These are phyloP conservation scores for Fusarium concolor DNA, from an alignment of 2,329 filamentous ascomycete species.

Conservation along the genomic window DNA sequence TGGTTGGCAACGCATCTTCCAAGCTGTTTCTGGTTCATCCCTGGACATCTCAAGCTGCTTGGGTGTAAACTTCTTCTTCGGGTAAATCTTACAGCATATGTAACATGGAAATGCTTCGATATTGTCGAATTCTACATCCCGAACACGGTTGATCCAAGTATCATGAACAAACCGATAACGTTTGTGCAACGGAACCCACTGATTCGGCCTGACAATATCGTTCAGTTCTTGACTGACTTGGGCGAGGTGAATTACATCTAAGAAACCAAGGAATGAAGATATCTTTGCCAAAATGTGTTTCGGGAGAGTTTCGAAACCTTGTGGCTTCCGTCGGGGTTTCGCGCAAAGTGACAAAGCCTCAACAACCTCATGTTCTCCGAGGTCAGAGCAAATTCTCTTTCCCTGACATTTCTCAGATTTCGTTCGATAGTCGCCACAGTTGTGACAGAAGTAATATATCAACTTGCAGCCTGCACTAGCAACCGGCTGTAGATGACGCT, in stretches of 20 bases:
- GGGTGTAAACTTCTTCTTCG: slow-evolving; percentile 10
- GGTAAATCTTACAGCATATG: slow-evolving; percentile 22
- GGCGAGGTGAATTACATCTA: slow-evolving; percentile 15
- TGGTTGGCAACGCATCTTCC: slow-evolving; percentile 30
- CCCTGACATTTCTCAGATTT: slow-evolving; percentile 28
- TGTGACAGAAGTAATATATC: slow-evolving; percentile 40
- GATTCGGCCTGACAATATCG: slow-evolving; percentile 12
- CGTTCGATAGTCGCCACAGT: slow-evolving; percentile 30
- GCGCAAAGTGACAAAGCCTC: slow-evolving; percentile 2
- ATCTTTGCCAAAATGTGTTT: slow-evolving; percentile 24
- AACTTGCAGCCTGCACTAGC: slow-evolving; percentile 8
- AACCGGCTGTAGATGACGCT: slow-evolving; percentile 7
- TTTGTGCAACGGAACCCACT: slow-evolving; percentile 23
- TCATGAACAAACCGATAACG: slow-evolving; percentile 24
- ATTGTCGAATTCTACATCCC: not conserved
- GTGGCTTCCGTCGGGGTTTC: not conserved
- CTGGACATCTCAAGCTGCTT: not conserved
- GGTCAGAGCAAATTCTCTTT: not conserved
- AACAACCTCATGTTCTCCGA: not conserved
- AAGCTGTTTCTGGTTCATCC: slow-evolving; percentile 2
- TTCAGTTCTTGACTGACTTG: slow-evolving; percentile 10
- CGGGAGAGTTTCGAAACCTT: slow-evolving; percentile 22
- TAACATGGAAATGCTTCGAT: slow-evolving; percentile 27
- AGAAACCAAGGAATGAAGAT: slow-evolving; percentile 9
- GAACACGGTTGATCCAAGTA: slow-evolving; percentile 15